phyloP scores from a whole-genome alignment of 805 yeast species.

The Monosporozyma aquatica region DNA sequence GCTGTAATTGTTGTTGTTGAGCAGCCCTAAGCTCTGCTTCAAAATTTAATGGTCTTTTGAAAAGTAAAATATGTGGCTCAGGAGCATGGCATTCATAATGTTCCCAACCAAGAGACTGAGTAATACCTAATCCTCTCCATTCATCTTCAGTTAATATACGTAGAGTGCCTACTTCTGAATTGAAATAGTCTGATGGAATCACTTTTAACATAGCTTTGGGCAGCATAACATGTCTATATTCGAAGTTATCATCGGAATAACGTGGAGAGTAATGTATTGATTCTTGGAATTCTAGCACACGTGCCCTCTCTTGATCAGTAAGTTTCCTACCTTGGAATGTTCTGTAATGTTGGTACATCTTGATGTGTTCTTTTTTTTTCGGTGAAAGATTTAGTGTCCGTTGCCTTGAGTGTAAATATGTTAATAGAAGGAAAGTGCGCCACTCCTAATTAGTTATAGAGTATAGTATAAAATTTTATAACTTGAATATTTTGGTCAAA shows the following conservation, averaged over 20 bases:
- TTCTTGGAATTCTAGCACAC: conserved; percentile 85
- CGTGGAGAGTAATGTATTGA: conserved; percentile 87
- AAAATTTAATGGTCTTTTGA: conserved; percentile 60
- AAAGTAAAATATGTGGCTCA: conserved; percentile 91
- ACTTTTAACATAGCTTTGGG: conserved; percentile 93
- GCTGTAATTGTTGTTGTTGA: conserved; percentile 20
- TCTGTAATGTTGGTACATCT: conserved; percentile 28
- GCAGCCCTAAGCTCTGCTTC: conserved; percentile 34
- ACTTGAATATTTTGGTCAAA: too few relatives aligned
- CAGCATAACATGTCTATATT: conserved; percentile 92
- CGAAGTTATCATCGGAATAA: conserved; percentile 84
- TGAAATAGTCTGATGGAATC: conserved; percentile 90
- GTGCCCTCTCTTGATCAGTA: conserved; percentile 73
- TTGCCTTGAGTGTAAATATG: too few relatives aligned
- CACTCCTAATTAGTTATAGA: too few relatives aligned
- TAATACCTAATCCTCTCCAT: conserved; percentile 97
- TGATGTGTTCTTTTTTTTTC: neutral
- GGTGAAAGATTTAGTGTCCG: too few relatives aligned
- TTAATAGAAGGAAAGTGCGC: too few relatives aligned
- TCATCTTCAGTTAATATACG: conserved; percentile 89
- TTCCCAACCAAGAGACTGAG: conserved; percentile 95
- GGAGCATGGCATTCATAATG: conserved; percentile 98
- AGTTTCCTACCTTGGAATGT: conserved; percentile 50
- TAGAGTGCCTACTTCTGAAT: conserved; percentile 86
- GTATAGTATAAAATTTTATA: too few relatives aligned